Percentiles rank a stretch among this genome's conserved stretches.
Conservation (phyloP, 176 grass and related monocot species). For the Eleusine indica region DNA sequence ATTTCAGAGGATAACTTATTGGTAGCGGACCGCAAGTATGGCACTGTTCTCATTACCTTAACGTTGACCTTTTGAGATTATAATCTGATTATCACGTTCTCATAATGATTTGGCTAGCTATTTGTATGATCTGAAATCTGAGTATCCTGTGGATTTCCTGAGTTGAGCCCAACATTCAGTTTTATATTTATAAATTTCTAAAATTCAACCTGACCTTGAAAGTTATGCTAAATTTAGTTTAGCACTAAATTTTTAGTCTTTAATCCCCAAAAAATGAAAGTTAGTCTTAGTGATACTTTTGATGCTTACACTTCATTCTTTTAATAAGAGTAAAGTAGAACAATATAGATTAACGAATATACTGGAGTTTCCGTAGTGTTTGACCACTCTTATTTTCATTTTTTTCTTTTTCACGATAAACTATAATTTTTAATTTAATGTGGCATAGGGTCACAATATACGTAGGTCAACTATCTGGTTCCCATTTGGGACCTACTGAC, state of each 20-base stretch:
- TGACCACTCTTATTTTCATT: neutral
- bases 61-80: constrained; percentile 19
- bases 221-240: no score
- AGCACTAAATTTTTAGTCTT: no score
- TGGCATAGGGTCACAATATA: neutral
- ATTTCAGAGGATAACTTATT: constrained; percentile 65
- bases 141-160: neutral
- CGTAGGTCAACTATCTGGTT: constrained; percentile 1
- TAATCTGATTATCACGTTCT: constrained; percentile 12
- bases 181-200: constrained; percentile 25
- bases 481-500: constrained; percentile 14
- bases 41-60: constrained; percentile 11
- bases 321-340: constrained; percentile 3
- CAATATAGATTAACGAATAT: neutral
- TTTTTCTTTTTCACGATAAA: neutral
- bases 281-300: constrained; percentile 15
- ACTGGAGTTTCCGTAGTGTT: neutral
- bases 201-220: neutral
- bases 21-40: constrained; percentile 65
- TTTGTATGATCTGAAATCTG: constrained; percentile 17
- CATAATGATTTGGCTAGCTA: neutral
- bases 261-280: no score
- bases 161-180: neutral
- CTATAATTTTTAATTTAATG: neutral
- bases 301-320: neutral